Percentiles rank a stretch among this genome's conserved stretches.
Evolutionary conservation across 805 yeast species (phyloP).

Genomic region (Spathaspora gorwiae): DNA sequence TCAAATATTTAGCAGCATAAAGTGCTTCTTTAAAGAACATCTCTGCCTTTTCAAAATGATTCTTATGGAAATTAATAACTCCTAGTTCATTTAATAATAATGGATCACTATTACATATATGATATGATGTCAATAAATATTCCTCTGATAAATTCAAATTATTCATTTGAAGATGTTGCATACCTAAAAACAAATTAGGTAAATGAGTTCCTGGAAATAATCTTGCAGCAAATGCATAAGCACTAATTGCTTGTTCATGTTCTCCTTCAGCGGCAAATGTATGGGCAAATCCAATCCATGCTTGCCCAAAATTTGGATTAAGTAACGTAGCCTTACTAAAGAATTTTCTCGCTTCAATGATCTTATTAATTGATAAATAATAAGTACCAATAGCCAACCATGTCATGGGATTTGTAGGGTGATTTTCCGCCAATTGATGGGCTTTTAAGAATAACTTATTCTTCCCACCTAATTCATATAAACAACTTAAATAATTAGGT

Average conservation of each 20-base stretch:
- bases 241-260: constrained; percentile 96
- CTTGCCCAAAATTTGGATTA: constrained; percentile 86
- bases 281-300: constrained; percentile 98
- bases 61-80: constrained; percentile 78
- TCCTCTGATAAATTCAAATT: constrained; percentile 82
- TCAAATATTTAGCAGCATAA: constrained; percentile 59
- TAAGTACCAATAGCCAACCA: constrained; percentile 94
- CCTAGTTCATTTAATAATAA: constrained; percentile 87
- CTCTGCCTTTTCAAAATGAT: constrained; percentile 66
- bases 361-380: constrained; percentile 68
- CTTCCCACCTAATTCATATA: constrained; percentile 78
- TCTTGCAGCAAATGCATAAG: constrained; percentile 92
- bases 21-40: constrained; percentile 65
- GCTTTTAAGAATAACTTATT: constrained; percentile 77
- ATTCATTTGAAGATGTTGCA: constrained; percentile 91
- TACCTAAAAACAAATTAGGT: constrained; percentile 86
- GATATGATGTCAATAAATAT: constrained; percentile 69
- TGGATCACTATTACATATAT: constrained; percentile 83
- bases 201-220: constrained; percentile 87
- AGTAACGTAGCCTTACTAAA: constrained; percentile 86
- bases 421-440: constrained; percentile 79
- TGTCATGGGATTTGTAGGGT: constrained; percentile 76
- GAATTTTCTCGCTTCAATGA: constrained; percentile 78
- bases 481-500: constrained; percentile 77
- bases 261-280: constrained; percentile 98